Evolutionary conservation across 306 rosid species (phyloP).

Genomic region (Sechiopsis laciniata): DNA sequence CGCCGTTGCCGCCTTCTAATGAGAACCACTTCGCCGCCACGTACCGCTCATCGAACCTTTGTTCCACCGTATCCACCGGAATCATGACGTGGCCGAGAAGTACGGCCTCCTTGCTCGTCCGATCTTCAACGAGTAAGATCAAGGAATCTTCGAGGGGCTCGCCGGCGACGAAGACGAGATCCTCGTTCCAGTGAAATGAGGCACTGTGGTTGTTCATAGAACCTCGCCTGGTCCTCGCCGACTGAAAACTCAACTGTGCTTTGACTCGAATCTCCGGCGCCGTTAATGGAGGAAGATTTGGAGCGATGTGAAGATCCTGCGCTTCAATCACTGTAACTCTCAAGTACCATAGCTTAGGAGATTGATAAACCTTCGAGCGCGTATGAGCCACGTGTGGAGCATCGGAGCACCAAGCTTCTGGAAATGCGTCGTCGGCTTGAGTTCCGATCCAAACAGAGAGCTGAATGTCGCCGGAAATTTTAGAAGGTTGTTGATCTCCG

Average conservation of each 20-base stretch:
- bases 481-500: slow-evolving; percentile 30
- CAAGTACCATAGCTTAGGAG: slow-evolving; percentile 54
- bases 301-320: slow-evolving; percentile 49
- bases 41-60: slow-evolving; percentile 77
- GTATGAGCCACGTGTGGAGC: slow-evolving; percentile 46
- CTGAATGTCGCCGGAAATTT: slow-evolving; percentile 46
- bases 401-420: slow-evolving; percentile 52
- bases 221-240: slow-evolving; percentile 63
- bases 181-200: slow-evolving; percentile 82
- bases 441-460: slow-evolving; percentile 58
- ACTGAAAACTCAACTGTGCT: slow-evolving; percentile 65
- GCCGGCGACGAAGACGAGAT: slow-evolving; percentile 75
- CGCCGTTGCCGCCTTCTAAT: slow-evolving; percentile 32
- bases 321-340: slow-evolving; percentile 46
- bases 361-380: slow-evolving; percentile 54
- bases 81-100: slow-evolving; percentile 54
- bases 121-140: slow-evolving; percentile 62
- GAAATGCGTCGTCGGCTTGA: slow-evolving; percentile 49
- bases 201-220: slow-evolving; percentile 69
- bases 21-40: slow-evolving; percentile 76
- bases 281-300: slow-evolving; percentile 82
- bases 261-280: slow-evolving; percentile 71
- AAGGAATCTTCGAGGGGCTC: slow-evolving; percentile 88
- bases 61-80: slow-evolving; percentile 63
- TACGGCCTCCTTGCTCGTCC: slow-evolving; percentile 51